A percentile compares a stretch with the other conserved stretches of the same genome.
Evolutionary conservation across 106 monocot species (phyloP).

Genomic region (Platanthera guangdongensis): DNA sequence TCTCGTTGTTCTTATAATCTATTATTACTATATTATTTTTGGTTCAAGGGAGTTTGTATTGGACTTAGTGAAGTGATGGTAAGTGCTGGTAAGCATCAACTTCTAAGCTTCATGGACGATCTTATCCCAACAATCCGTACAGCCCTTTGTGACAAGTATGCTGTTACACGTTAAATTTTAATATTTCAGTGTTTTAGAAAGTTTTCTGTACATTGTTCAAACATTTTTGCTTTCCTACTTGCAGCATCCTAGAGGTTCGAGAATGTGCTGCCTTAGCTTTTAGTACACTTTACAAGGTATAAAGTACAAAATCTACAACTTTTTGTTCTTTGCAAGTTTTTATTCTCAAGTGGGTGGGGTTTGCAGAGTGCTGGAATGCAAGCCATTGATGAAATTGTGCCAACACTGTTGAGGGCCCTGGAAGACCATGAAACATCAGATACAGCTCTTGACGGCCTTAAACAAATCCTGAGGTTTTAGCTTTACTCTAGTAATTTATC

Average conservation of each 20-base stretch:
- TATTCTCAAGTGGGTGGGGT: neutral
- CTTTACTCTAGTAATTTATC: conserved; percentile 2
- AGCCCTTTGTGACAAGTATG: conserved; percentile 97
- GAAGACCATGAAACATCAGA: conserved; percentile 83
- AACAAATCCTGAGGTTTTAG: conserved; percentile 87
- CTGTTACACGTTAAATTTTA: conserved; percentile 4
- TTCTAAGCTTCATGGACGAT: conserved; percentile 82
- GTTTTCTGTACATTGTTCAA: neutral
- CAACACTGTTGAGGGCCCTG: conserved; percentile 68
- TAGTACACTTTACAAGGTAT: conserved; percentile 99
- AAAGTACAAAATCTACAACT: neutral
- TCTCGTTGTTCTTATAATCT: too few species aligned
- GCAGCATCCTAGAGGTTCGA: conserved; percentile 77
- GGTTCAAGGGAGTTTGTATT: conserved; percentile 79
- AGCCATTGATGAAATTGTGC: conserved; percentile 99
- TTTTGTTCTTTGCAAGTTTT: neutral
- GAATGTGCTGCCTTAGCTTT: conserved; percentile 96
- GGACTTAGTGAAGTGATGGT: conserved; percentile 98
- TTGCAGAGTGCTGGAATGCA: conserved; percentile 94
- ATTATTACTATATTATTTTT: neutral
- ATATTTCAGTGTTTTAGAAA: neutral
- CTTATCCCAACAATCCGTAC: conserved; percentile 95
- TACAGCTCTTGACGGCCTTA: conserved; percentile 94
- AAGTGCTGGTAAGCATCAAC: conserved; percentile 89
- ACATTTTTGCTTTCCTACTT: conserved; percentile 1